Base-by-base conservation (phyloP, 306 rosid species). In the Arachis hypogaea region DNA sequence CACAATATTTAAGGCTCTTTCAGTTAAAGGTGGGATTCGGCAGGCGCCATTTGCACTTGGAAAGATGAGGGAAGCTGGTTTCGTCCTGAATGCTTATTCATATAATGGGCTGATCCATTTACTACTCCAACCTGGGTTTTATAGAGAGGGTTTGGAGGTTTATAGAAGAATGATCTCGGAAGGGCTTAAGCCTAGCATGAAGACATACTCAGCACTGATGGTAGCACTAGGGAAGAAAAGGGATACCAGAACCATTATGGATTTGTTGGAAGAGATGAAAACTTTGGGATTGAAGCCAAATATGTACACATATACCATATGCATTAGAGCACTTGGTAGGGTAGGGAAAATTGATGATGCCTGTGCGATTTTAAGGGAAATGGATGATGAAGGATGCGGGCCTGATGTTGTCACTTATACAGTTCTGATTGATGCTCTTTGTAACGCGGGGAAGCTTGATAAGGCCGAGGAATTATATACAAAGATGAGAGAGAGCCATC, bases 321-420 rank as follows among this genome's bases (percentile, higher is more conserved):
- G 98, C 80, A 94, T 94, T 55, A 86, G 97, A 75, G 97, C 80
- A 5, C 96, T 94, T 28, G 98, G 97, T 29, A 89, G 88, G 78
- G 96, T 90, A 0, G 97, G 98, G 74, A 91, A 81, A 73, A 88
- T 88, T 54, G 87, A 91, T 14, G 96, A 88, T 78, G 96, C 97
- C 0, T 88, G 78, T 81, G 86, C 59, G 47, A 78, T 93, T 76
- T 81, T 93, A 56, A 89, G 84, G 84, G 81, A 88, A 80, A 91
- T 93, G 98, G 93, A 91, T 7, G 86, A 88, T 3, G 96, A 86
- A 80, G 96, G 96, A 63, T 93, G 96, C 29, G 86, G 94, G 45
- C 94, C 98, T 28, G 97, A 91, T 82, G 97, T 89, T 76, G 72
- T 93, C 84, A 93, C 98, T 69, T 93, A 86, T 55, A 91, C 98